Percentiles rank a stretch among this genome's conserved stretches.
Conservation (phyloP, 129 eudicot species). For the Flaveria linearis region DNA sequence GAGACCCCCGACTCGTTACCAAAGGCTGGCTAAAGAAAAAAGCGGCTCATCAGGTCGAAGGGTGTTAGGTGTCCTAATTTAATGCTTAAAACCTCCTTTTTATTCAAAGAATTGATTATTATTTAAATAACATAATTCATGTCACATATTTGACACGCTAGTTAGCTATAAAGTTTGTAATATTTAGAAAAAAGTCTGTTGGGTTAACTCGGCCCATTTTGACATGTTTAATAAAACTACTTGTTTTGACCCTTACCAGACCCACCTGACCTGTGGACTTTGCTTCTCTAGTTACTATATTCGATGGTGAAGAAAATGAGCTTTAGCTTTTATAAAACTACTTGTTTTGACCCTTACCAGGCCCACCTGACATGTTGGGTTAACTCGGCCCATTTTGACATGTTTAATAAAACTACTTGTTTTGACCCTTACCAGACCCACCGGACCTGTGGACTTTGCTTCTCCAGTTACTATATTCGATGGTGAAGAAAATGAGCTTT, state of each 20-base stretch:
- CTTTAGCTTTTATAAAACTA: no score
- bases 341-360: no score
- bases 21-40: neutral
- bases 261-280: neutral
- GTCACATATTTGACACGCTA: neutral
- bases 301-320: constrained; percentile 1
- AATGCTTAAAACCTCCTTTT: neutral
- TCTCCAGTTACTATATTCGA: neutral
- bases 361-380: no score
- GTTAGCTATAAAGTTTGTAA: neutral
- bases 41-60: neutral
- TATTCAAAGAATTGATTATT: neutral
- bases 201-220: neutral
- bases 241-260: neutral
- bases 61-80: neutral
- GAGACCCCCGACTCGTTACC: no score
- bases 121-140: neutral
- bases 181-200: neutral
- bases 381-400: neutral
- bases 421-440: neutral
- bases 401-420: neutral
- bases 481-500: constrained; percentile 9
- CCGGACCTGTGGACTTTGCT: neutral
- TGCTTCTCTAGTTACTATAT: neutral
- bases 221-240: neutral